A percentile compares a stretch with the other conserved stretches of the same genome.
Conservation (phyloP, 805 yeast species). For the Metschnikowia hibisci region DNA sequence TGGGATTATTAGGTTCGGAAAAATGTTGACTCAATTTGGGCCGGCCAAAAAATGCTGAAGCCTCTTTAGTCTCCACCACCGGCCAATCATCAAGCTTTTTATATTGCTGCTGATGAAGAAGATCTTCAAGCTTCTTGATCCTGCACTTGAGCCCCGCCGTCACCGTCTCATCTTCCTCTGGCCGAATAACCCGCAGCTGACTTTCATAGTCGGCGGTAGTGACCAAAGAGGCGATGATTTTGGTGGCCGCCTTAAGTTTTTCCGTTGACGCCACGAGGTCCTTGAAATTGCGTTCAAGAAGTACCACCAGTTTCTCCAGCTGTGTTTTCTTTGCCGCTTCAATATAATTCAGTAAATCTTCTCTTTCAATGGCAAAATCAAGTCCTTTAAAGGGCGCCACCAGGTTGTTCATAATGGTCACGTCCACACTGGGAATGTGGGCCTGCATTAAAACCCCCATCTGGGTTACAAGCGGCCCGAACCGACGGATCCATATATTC, state of each 20-base stretch:
- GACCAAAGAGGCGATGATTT: constrained; percentile 27
- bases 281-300: constrained; percentile 43
- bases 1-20: constrained; percentile 20
- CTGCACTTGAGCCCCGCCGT: constrained; percentile 65
- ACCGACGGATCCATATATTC: constrained; percentile 60
- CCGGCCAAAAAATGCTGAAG: constrained; percentile 10
- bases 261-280: constrained; percentile 40
- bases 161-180: constrained; percentile 20
- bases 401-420: constrained; percentile 13
- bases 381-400: constrained; percentile 29
- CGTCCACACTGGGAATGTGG: constrained; percentile 22
- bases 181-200: constrained; percentile 1
- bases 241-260: constrained; percentile 33
- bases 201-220: constrained; percentile 14
- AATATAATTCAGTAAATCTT: constrained; percentile 31
- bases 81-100: constrained; percentile 49
- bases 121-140: constrained; percentile 70
- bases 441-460: constrained; percentile 17
- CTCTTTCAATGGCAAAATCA: constrained; percentile 31
- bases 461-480: constrained; percentile 40
- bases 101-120: constrained; percentile 70
- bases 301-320: constrained; percentile 28
- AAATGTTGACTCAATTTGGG: not conserved
- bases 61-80: constrained; percentile 15
- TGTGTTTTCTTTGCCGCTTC: constrained; percentile 22